phyloP scores from a whole-genome alignment of 352 stramenopile species.

The Pythium aphanidermatum region DNA sequence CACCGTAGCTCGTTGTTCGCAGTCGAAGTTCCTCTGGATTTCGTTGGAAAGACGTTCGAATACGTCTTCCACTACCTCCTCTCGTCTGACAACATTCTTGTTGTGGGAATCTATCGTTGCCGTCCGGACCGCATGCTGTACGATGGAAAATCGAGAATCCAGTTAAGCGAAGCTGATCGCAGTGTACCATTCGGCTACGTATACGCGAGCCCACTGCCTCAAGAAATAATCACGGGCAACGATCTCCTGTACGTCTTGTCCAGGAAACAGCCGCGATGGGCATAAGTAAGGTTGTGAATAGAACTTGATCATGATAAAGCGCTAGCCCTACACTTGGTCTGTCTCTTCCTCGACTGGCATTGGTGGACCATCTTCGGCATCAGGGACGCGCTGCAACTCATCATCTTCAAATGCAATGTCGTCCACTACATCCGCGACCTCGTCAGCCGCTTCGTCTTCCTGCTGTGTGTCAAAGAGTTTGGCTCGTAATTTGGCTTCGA shows the following conservation, averaged over 20 bases:
- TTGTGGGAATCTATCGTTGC: conserved; percentile 73
- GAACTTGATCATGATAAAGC: conserved; percentile 2
- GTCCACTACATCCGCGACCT: conserved; percentile 2
- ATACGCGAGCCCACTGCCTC: conserved; percentile 76
- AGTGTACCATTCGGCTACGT: conserved; percentile 78
- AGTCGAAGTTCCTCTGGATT: conserved; percentile 75
- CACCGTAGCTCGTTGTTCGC: conserved; percentile 76
- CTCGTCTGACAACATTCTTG: conserved; percentile 73
- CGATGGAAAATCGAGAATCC: conserved; percentile 30
- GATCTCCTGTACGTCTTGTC: conserved; percentile 82
- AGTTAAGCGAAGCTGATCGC: conserved; percentile 56
- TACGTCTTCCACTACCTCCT: conserved; percentile 82
- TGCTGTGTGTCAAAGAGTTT: conserved; percentile 42
- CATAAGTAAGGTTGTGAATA: conserved; percentile 1
- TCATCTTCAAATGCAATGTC: conserved; percentile 3
- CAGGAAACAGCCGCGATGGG: conserved; percentile 75
- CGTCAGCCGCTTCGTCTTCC: conserved; percentile 10
- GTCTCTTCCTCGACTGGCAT: too few relatives aligned
- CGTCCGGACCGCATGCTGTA: conserved; percentile 37
- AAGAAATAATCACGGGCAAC: conserved; percentile 70
- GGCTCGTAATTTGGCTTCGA: conserved; percentile 64
- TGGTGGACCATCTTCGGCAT: conserved; percentile 5
- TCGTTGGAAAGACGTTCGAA: conserved; percentile 75
- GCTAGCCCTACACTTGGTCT: not conserved
- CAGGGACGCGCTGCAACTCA: conserved; percentile 13